These are phyloP conservation scores for Prillingera fragicola DNA, from an alignment of 1,284 basidiomycete species.

Conservation along the genomic window DNA sequence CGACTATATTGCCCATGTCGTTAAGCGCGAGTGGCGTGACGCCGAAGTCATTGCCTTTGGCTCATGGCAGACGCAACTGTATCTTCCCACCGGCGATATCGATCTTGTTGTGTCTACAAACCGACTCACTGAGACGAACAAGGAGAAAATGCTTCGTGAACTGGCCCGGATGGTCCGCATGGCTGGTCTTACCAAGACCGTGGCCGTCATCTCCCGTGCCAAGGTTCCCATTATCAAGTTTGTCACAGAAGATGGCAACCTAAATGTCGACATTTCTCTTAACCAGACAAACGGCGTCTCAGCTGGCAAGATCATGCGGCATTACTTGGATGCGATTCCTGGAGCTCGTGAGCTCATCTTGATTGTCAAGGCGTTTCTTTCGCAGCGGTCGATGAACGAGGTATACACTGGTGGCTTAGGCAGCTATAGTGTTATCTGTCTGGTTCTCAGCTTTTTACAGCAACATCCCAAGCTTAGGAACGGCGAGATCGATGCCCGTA, in stretches of 20 bases:
- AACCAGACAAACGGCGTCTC: slow-evolving; percentile 81
- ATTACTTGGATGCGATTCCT: slow-evolving; percentile 67
- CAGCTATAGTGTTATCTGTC: slow-evolving; percentile 87
- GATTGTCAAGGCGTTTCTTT: slow-evolving; percentile 83
- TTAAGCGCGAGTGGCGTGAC: slow-evolving; percentile 66
- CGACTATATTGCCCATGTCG: slow-evolving; percentile 62
- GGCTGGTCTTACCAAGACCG: slow-evolving; percentile 53
- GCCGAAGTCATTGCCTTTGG: slow-evolving; percentile 84
- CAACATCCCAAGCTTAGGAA: slow-evolving; percentile 91
- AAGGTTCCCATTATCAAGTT: slow-evolving; percentile 95
- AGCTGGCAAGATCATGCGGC: slow-evolving; percentile 74
- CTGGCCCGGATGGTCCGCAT: slow-evolving; percentile 48
- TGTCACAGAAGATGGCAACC: slow-evolving; percentile 64
- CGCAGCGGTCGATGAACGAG: slow-evolving; percentile 90
- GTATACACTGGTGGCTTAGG: slow-evolving; percentile 93
- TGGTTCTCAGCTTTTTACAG: slow-evolving; percentile 90
- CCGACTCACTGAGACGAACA: slow-evolving; percentile 41
- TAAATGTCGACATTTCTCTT: slow-evolving; percentile 84
- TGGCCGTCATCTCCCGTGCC: slow-evolving; percentile 81
- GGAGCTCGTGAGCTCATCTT: slow-evolving; percentile 76
- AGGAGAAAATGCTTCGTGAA: slow-evolving; percentile 44
- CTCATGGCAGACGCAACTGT: slow-evolving; percentile 88
- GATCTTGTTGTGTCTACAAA: slow-evolving; percentile 54
- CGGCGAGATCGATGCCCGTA: slow-evolving; percentile 76
- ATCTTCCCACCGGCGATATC: slow-evolving; percentile 76